Base-by-base conservation (phyloP, 768 basidiomycete genomes). In the Trametes gibbosa region DNA sequence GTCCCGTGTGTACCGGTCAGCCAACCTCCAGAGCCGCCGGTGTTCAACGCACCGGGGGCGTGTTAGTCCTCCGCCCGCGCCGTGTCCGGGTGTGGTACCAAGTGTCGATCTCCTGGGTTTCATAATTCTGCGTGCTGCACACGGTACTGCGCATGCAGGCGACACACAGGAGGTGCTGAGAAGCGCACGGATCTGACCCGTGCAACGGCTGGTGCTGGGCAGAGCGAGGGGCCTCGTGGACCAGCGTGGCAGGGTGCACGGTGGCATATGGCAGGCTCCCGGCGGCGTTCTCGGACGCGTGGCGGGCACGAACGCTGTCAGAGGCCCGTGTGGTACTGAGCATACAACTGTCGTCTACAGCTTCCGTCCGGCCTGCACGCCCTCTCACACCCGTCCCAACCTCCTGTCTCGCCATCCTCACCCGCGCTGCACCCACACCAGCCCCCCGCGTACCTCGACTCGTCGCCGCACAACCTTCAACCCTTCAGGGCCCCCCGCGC, bases 1-100 rank as follows among this genome's bases (percentile, higher is more conserved):
- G 42, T 27, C 56, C 61, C 60, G 60, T 52, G 60, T 39, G 27
- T 62, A 50, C 52, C 55, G 60, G 54, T 32, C 53, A 37, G 50
- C 53, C 32, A 54, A 34, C 40, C 50, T 39, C 40, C 50, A 27
- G 29, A 10, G 35, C n/a, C 42, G 49, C 59, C 35, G 34, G 19
- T n/a, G 0, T 29, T 62, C 50, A 34, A 17, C 41, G 13, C 43
- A 14, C 54, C 54, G 55, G 59, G 21, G 25, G 49, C 42, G 49
- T 55, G 53, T 53, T 45, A 1, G 34, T 43, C 21, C 54, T 35
- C 47, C n/a, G 19, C 50, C 40, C 27, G 43, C 54, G 3, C 27
- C 43, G 17, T 37, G 50, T 39, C 25, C 46, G n/a, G 39, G 40
- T 56, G 55, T 50, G 55, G 39, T n/a, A n/a, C n/a, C n/a, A 32